Base-by-base conservation (phyloP, 306 rosid species). In the Lathyrus tuberosus region DNA sequence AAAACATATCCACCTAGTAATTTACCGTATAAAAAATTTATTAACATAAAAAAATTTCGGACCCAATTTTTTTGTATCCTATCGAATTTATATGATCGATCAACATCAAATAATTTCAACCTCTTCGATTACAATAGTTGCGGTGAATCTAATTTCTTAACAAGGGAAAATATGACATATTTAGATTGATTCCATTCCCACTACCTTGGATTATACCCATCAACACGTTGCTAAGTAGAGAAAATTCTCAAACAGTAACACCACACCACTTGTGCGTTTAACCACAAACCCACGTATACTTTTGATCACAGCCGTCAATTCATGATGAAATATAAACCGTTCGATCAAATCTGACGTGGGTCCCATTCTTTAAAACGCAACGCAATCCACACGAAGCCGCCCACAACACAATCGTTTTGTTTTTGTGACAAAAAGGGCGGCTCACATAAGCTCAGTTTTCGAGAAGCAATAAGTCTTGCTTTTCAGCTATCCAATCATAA, bases 381-480 rank as follows among this genome's bases (percentile, higher is more conserved):
- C 54, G 13, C 38, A 66, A 56, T 72, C 74, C 80, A 75, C 30
- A 59, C 72, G 85, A 65, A 73, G 71, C 86, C 83, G 84, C 78
- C 81, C 43, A 56, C 63, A 33, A 41, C 6, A 73, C 15, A 15
- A 46, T 35, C 12, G 54, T 38, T 43, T 35, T 20, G 4, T 62
- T 60, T 24, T 53, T 11, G 8, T 47, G 18, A 58, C 4, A 8
- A 92, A 53, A 53, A 11, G 58, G 59, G 93, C 88, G 96, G 91
- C 97, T 87, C 81, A 77, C 85, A 80, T 76, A 79, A 69, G 65
- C 77, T 41, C 75, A 15, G 57, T 56, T 79, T 81, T 82, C 83
- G 78, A 79, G 80, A 67, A 71, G 76, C 85, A 65, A 70, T 72
- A 59, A 65, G 69, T 68, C 67, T 9, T 12, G 67, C 86, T 84